A percentile compares a stretch with the other conserved stretches of the same genome.
Conservation (phyloP, 768 basidiomycete genomes). For the Lactifluus subvellereus region DNA sequence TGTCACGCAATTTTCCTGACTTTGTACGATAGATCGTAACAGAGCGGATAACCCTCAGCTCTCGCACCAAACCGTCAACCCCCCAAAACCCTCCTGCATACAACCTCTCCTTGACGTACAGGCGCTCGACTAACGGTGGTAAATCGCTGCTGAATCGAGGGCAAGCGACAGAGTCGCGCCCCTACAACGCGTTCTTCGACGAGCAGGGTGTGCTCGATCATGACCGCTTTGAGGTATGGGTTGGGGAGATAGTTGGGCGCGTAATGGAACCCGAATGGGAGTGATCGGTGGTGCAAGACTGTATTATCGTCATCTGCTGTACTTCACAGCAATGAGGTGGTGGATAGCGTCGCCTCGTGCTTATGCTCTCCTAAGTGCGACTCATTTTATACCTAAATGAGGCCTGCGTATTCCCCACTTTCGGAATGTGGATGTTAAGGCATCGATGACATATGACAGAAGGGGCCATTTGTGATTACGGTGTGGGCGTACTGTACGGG, state of each 20-base stretch:
- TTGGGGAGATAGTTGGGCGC: slow-evolving; percentile 63
- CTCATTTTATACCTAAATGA: slow-evolving; percentile 7
- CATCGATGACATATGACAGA: too few species aligned
- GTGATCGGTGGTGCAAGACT: slow-evolving; percentile 18
- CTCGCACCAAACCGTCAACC: slow-evolving; percentile 55
- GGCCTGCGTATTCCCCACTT: background rate
- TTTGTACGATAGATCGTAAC: slow-evolving; percentile 65
- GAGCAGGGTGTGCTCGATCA: slow-evolving; percentile 74
- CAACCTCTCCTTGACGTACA: slow-evolving; percentile 58
- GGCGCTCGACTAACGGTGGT: slow-evolving; percentile 77
- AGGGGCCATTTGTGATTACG: too few species aligned
- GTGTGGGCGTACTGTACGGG: background rate
- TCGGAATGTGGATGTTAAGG: background rate
- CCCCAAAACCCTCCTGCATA: slow-evolving; percentile 58
- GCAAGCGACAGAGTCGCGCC: slow-evolving; percentile 48
- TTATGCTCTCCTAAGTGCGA: slow-evolving; percentile 5
- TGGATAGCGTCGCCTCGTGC: slow-evolving; percentile 5
- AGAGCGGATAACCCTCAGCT: slow-evolving; percentile 77
- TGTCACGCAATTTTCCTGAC: slow-evolving; percentile 3
- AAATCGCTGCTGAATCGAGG: slow-evolving; percentile 78
- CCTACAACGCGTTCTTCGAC: slow-evolving; percentile 76
- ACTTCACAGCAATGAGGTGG: slow-evolving; percentile 1
- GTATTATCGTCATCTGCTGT: slow-evolving; percentile 16
- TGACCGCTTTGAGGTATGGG: slow-evolving; percentile 70
- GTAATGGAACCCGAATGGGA: slow-evolving; percentile 57